Percentiles rank a stretch among this genome's conserved stretches.
Conservation (phyloP, 2,329 filamentous ascomycete species). For the Aspergillus felis region DNA sequence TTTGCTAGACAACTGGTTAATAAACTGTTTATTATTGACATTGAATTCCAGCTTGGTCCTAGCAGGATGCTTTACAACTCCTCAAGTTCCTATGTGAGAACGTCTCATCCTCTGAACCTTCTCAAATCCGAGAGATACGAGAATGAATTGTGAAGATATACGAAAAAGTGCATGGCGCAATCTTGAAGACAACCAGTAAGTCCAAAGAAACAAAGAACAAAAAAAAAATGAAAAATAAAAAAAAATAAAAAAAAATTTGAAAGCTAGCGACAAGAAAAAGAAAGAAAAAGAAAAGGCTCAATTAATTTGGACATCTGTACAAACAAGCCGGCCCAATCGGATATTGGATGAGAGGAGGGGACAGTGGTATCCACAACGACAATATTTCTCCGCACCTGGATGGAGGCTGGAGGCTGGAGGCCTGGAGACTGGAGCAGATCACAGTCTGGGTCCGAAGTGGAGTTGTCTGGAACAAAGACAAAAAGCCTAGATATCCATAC, state of each 20-base stretch:
- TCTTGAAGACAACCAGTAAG: neutral
- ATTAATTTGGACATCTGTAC: neutral
- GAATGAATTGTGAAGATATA: neutral
- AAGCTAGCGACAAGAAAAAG: too few relatives aligned
- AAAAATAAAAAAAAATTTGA: neutral
- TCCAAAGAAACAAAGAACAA: neutral
- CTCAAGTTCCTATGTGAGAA: neutral
- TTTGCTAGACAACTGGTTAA: too few relatives aligned
- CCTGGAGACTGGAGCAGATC: slow-evolving; percentile 2
- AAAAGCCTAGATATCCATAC: slow-evolving; percentile 8
- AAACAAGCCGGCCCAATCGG: neutral
- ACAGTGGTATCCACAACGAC: neutral
- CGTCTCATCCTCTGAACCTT: too few relatives aligned
- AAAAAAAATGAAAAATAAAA: neutral
- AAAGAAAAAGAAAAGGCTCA: neutral
- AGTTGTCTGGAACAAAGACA: slow-evolving; percentile 10
- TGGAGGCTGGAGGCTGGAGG: too few relatives aligned
- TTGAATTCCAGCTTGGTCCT: neutral
- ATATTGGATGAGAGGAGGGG: neutral
- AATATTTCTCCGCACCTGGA: slow-evolving; percentile 10
- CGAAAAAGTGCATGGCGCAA: neutral
- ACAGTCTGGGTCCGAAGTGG: neutral
- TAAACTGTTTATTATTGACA: neutral
- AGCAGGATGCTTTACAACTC: too few relatives aligned
- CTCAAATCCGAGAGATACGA: neutral